Conservation (phyloP, 1,284 basidiomycete species). For the Caloboletus firmus region DNA sequence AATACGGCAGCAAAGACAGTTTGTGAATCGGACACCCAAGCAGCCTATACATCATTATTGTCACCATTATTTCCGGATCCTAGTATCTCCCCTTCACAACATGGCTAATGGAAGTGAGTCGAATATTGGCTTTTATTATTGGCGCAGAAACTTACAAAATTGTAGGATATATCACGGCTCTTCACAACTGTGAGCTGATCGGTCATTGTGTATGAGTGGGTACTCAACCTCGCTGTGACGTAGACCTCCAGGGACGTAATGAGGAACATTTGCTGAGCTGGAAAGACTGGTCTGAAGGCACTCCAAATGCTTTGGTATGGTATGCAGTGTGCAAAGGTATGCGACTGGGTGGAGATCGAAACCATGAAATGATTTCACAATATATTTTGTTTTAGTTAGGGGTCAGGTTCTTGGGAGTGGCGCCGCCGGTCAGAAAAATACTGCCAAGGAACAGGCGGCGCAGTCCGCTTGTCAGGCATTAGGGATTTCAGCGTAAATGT, state of each 20-base stretch:
- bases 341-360: slow-evolving; percentile 11
- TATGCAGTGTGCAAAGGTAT: slow-evolving; percentile 55
- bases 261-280: slow-evolving; percentile 40
- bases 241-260: slow-evolving; percentile 45
- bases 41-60: neutral
- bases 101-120: slow-evolving; percentile 29
- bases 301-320: slow-evolving; percentile 46
- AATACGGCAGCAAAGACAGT: slow-evolving; percentile 17
- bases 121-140: neutral
- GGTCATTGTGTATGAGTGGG: neutral
- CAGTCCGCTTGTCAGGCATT: slow-evolving; percentile 42
- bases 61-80: neutral
- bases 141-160: slow-evolving; percentile 10
- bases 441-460: slow-evolving; percentile 53
- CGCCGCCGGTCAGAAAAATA: slow-evolving; percentile 40
- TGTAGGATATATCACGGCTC: slow-evolving; percentile 43
- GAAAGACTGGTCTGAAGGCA: slow-evolving; percentile 41
- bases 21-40: neutral
- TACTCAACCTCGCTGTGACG: slow-evolving; percentile 1
- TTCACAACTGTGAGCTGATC: slow-evolving; percentile 51
- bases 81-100: neutral
- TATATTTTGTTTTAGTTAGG: slow-evolving; percentile 40
- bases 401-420: slow-evolving; percentile 48
- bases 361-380: neutral
- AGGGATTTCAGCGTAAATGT: slow-evolving; percentile 19